These are phyloP conservation scores for Gaertneriomyces semiglobifer DNA, from an alignment of 192 early-diverging fungal genomes.

Conservation along the genomic window DNA sequence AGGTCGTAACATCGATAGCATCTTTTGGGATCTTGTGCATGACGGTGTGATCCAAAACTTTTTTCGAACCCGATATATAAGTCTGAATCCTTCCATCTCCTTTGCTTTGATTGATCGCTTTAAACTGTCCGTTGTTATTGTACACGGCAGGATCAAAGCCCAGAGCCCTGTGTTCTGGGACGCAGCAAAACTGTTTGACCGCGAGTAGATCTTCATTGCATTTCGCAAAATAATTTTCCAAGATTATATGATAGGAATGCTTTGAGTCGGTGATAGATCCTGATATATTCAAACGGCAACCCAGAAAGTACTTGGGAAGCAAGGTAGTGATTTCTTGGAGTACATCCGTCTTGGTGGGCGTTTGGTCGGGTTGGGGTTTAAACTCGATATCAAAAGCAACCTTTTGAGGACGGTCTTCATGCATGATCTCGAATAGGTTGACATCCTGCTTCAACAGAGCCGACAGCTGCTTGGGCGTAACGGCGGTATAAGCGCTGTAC, in stretches of 20 bases:
- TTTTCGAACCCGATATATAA: not conserved
- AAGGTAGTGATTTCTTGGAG: no score
- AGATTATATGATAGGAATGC: conserved; percentile 14
- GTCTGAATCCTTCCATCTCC: not conserved
- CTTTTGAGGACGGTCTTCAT: conserved; percentile 1
- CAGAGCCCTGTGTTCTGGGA: conserved; percentile 1
- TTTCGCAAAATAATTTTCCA: conserved; percentile 25
- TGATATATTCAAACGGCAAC: no score
- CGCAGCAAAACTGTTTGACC: no score
- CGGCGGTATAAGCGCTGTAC: not conserved
- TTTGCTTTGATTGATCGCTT: conserved; percentile 22
- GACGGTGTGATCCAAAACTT: conserved; percentile 1
- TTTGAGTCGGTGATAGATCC: no score
- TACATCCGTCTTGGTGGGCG: no score
- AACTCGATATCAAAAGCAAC: not conserved
- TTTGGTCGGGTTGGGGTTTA: no score
- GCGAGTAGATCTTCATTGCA: no score
- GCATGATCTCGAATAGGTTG: not conserved
- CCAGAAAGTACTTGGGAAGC: no score
- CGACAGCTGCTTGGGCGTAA: not conserved
- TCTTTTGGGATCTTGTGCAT: conserved; percentile 1
- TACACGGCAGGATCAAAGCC: conserved; percentile 21
- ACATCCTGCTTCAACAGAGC: not conserved
- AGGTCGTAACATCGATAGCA: not conserved
- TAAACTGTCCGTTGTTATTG: conserved; percentile 15